These are phyloP conservation scores for Tuber borchii DNA, from an alignment of 495 filamentous ascomycete species.

Conservation along the genomic window DNA sequence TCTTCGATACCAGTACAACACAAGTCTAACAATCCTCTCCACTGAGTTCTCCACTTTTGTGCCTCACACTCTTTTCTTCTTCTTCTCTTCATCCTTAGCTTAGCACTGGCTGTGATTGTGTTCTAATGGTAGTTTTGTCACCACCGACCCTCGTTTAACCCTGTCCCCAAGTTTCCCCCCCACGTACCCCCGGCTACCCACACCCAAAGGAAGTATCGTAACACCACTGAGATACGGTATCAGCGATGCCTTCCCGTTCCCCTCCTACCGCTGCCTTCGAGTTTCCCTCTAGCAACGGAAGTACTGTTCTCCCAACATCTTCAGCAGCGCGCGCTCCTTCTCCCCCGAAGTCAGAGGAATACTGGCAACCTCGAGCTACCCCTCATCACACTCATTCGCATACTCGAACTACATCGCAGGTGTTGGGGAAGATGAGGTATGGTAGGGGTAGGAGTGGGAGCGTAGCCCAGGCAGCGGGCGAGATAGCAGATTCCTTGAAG, in stretches of 20 bases:
- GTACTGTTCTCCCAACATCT: conserved; percentile 27
- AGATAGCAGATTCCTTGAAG: conserved; percentile 82
- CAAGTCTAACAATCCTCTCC: not conserved
- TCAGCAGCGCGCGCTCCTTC: conserved; percentile 25
- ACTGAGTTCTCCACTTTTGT: not conserved
- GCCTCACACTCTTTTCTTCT: not conserved
- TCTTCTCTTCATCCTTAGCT: not conserved
- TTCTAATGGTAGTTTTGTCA: conserved; percentile 1
- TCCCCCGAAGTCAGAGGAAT: conserved; percentile 20
- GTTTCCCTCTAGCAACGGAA: conserved; percentile 15
- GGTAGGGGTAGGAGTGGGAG: conserved; percentile 38
- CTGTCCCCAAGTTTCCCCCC: conserved; percentile 7
- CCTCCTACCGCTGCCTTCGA: conserved; percentile 29
- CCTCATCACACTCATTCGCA: conserved; percentile 15
- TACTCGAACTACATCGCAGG: conserved; percentile 26
- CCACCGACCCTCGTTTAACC: conserved; percentile 9
- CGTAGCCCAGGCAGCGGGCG: conserved; percentile 43
- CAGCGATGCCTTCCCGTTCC: conserved; percentile 27
- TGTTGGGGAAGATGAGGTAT: conserved; percentile 34
- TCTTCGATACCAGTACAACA: not conserved
- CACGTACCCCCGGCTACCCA: conserved; percentile 4
- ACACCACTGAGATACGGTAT: conserved; percentile 11
- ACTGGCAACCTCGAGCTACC: conserved; percentile 31
- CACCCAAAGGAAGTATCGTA: not conserved
- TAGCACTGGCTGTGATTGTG: not conserved